Evolutionary conservation across 495 filamentous ascomycete species (phyloP).

Genomic region (Penicillium cosmopolitanum): DNA sequence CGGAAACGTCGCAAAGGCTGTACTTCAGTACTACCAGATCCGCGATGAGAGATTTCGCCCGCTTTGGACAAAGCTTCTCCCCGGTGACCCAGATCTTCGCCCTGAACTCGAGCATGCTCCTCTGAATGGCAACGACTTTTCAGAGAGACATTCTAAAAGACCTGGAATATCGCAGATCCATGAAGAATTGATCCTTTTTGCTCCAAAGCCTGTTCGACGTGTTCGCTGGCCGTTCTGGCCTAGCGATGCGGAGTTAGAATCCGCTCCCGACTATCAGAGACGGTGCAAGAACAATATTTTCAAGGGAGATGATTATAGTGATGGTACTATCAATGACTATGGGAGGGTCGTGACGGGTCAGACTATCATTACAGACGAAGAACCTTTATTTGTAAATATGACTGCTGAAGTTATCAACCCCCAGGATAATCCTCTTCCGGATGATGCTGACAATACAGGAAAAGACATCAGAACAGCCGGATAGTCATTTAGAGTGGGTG

Average conservation of each 20-base stretch:
- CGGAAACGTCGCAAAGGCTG: neutral
- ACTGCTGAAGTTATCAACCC: too few relatives aligned
- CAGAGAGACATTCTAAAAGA: neutral
- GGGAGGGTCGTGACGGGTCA: too few relatives aligned
- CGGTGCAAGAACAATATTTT: too few relatives aligned
- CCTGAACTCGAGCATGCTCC: neutral
- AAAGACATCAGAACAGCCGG: too few relatives aligned
- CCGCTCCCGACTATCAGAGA: too few relatives aligned
- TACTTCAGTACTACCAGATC: neutral
- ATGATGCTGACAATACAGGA: too few relatives aligned
- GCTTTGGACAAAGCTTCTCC: neutral
- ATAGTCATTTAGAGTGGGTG: too few relatives aligned
- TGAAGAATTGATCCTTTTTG: neutral
- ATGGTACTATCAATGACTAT: too few relatives aligned
- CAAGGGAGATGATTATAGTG: too few relatives aligned
- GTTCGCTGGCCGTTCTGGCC: conserved; percentile 1
- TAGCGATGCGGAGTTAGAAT: neutral
- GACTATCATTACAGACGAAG: too few relatives aligned
- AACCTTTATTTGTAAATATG: too few relatives aligned
- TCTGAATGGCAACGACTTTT: neutral
- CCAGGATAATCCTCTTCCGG: too few relatives aligned
- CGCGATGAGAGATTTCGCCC: neutral
- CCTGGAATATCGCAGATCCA: neutral
- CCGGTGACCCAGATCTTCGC: neutral
- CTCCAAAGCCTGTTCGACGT: neutral